Percentiles rank a stretch among this genome's conserved stretches.
phyloP scores from a whole-genome alignment of 768 basidiomycete species.

The Austroboletus eburneus region DNA sequence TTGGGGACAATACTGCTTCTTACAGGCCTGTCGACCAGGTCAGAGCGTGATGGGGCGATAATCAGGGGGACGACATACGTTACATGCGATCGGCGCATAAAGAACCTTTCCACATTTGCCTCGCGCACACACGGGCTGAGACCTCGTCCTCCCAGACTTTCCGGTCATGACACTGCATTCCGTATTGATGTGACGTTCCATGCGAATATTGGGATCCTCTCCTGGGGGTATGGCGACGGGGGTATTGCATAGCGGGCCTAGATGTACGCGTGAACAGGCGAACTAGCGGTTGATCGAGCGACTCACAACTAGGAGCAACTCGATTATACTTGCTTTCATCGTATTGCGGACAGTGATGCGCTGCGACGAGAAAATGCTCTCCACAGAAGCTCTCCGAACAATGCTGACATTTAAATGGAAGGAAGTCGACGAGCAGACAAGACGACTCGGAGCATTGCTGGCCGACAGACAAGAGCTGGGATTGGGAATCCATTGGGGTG shows the following conservation, averaged over 20 bases:
- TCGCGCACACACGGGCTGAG: constrained; percentile 56
- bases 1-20: constrained; percentile 65
- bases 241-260: constrained; percentile 73
- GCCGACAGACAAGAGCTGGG: constrained; percentile 63
- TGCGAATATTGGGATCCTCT: constrained; percentile 75
- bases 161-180: constrained; percentile 73
- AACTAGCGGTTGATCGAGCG: background rate
- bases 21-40: constrained; percentile 53
- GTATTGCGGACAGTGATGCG: constrained; percentile 65
- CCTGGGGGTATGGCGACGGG: constrained; percentile 74
- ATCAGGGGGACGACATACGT: constrained; percentile 44
- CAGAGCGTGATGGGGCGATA: background rate
- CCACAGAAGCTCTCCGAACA: constrained; percentile 69
- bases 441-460: constrained; percentile 64
- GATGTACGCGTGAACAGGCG: constrained; percentile 5
- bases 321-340: constrained; percentile 70
- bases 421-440: constrained; percentile 75
- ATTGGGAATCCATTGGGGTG: constrained; percentile 44
- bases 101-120: constrained; percentile 68
- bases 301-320: constrained; percentile 71
- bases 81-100: constrained; percentile 69
- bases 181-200: constrained; percentile 68
- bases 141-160: constrained; percentile 41
- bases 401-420: constrained; percentile 84
- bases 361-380: constrained; percentile 70